Conservation (phyloP, 768 basidiomycete genomes). For the Leucocoprinus sp. region DNA sequence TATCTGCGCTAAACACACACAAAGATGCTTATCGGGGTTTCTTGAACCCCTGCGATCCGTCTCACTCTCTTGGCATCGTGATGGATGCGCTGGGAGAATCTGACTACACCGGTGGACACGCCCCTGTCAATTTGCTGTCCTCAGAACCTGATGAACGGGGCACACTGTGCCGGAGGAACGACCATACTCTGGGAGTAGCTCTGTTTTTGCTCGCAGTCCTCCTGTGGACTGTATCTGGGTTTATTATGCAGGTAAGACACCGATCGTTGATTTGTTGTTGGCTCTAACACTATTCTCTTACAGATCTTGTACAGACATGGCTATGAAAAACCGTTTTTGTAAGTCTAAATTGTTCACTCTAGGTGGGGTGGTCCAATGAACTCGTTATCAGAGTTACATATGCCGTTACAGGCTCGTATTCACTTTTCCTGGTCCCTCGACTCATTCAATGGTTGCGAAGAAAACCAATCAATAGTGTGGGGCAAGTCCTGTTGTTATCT, state of each 20-base stretch:
- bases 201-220: conserved; percentile 70
- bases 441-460: conserved; percentile 18
- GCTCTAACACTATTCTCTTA: not conserved
- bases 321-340: conserved; percentile 88
- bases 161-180: conserved; percentile 18
- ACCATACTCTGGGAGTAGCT: conserved; percentile 50
- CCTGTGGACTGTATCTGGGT: conserved; percentile 85
- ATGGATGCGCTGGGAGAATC: conserved; percentile 1
- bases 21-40: not conserved
- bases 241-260: conserved; percentile 65
- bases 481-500: not conserved
- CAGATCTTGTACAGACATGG: conserved; percentile 50
- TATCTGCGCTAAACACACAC: not conserved
- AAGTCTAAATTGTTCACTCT: conserved; percentile 12
- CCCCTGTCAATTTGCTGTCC: not conserved
- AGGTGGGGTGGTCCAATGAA: not conserved
- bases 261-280: conserved; percentile 34
- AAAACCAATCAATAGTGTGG: not conserved
- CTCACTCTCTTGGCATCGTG: not conserved
- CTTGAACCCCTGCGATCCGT: not conserved
- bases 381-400: conserved; percentile 42
- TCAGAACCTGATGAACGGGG: not conserved
- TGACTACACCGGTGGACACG: not conserved
- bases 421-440: conserved; percentile 25
- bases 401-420: conserved; percentile 81